Evolutionary conservation across 768 basidiomycete species (phyloP).

Genomic region (Termitomyces titanicus): DNA sequence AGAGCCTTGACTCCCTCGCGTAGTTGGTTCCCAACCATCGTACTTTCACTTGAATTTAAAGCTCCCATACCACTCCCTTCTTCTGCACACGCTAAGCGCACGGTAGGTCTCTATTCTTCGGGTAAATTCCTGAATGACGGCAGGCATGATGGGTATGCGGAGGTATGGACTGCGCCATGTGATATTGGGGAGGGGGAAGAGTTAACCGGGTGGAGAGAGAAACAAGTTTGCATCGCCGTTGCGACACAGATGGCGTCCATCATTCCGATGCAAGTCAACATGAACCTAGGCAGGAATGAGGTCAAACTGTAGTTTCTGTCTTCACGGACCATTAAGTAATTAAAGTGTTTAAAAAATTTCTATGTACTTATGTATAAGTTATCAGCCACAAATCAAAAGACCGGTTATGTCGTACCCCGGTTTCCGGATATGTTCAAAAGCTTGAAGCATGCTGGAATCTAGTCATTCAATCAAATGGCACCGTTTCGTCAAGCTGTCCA

Average conservation of each 20-base stretch:
- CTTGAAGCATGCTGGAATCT: background rate
- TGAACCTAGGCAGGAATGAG: slow-evolving; percentile 22
- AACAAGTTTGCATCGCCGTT: slow-evolving; percentile 58
- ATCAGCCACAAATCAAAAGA: background rate
- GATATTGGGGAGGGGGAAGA: slow-evolving; percentile 45
- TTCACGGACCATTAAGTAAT: too few relatives aligned
- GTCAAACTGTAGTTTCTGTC: slow-evolving; percentile 18
- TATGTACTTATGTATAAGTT: too few relatives aligned
- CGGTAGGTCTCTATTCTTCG: slow-evolving; percentile 52
- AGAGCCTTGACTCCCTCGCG: background rate
- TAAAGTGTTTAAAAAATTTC: background rate
- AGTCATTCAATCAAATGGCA: slow-evolving; percentile 32
- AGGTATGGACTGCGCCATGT: slow-evolving; percentile 65
- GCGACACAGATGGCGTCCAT: slow-evolving; percentile 60
- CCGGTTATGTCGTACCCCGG: background rate
- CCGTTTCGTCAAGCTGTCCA: slow-evolving; percentile 34
- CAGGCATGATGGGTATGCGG: slow-evolving; percentile 55
- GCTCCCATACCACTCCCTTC: slow-evolving; percentile 47
- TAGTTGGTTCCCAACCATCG: slow-evolving; percentile 54
- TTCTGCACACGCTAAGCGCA: slow-evolving; percentile 38
- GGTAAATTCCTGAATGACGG: slow-evolving; percentile 50
- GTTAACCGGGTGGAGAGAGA: slow-evolving; percentile 50
- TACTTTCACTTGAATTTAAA: slow-evolving; percentile 61
- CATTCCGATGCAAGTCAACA: slow-evolving; percentile 39
- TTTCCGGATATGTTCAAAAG: background rate